Base-by-base conservation (phyloP, 2,329 filamentous ascomycete species). In the Beauveria brongniartii region DNA sequence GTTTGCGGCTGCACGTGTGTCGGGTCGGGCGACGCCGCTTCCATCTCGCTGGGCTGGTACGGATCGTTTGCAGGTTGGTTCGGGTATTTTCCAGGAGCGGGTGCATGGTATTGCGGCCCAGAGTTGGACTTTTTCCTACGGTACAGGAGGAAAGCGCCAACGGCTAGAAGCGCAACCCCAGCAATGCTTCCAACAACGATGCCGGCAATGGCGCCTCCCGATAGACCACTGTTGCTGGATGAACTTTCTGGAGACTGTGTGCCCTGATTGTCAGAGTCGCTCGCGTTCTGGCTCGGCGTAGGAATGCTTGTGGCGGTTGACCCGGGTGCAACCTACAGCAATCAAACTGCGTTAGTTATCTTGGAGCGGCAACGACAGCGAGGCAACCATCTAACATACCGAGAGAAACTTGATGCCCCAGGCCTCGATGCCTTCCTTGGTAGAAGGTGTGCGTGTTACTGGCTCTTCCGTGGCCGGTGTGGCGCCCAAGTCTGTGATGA, bases 381-480 rank as follows among this genome's bases (percentile, higher is more conserved):
- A 9, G 7, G 20, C 8, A 20, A 3, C 16, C 12, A 22, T 6
- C 6, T 12, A 3, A 60, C 61, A 12, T 47, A 62, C 61, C 51
- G 55, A 56, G 26, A 62, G 50, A 37, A 62, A 51, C 18, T 60
- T 62, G 20, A 62, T 62, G 5, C 61, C 61, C 61, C 61, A 62
- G 3, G 61, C 61, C 5, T 51, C 56, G 14, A 60, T 26, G 3
- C 56, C 51, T 40, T 62, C 61, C 16, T 52, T 30, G 3, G 51
- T 40, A 18, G 18, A 40, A 12, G 61, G 51, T n/a, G 61, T 60
- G 16, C 50, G 50, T 20, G 51, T 60, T 4, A 56, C 24, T 26
- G 61, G 56, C 37, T 9, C 16, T 22, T 62, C 61, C 6, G 61
- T 62, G 26, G 56, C 55, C 3, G 43, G 50, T 2, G 55, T 40